These are phyloP conservation scores for Colletotrichum salicis DNA, from an alignment of 2,329 filamentous ascomycete species.

Conservation along the genomic window DNA sequence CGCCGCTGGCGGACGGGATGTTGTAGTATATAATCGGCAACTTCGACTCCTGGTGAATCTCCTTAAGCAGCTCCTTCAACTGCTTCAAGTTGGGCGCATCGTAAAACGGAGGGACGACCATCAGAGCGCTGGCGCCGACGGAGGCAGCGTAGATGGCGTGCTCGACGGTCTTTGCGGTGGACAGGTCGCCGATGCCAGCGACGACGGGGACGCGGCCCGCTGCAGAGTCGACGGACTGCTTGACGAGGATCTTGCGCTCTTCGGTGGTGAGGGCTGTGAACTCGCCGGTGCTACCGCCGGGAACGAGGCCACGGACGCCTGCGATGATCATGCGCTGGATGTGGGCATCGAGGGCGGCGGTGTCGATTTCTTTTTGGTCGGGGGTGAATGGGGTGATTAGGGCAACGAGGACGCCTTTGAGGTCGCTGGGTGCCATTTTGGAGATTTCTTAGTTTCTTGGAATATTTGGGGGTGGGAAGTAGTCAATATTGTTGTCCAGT, in stretches of 20 bases:
- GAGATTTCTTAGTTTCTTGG: too few relatives aligned
- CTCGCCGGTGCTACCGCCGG: conserved; percentile 61
- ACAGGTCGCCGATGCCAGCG: conserved; percentile 56
- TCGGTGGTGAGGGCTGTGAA: conserved; percentile 56
- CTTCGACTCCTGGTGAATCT: conserved; percentile 51
- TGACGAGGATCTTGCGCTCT: conserved; percentile 57
- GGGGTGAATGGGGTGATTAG: conserved; percentile 59
- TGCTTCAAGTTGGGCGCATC: conserved; percentile 54
- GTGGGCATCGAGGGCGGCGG: conserved; percentile 51
- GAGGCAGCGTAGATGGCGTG: conserved; percentile 51
- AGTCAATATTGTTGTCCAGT: too few relatives aligned
- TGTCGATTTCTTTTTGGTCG: conserved; percentile 54
- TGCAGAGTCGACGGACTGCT: conserved; percentile 49
- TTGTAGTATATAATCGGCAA: conserved; percentile 63
- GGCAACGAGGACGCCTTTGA: conserved; percentile 58
- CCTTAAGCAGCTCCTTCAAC: conserved; percentile 51
- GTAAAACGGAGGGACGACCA: conserved; percentile 63
- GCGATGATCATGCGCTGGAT: conserved; percentile 56
- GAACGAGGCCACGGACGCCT: conserved; percentile 61
- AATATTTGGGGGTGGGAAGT: too few relatives aligned
- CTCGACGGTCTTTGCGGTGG: conserved; percentile 52
- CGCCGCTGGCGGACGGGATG: conserved; percentile 58
- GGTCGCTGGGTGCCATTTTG: conserved; percentile 33
- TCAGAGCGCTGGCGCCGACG: conserved; percentile 53
- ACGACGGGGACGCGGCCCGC: conserved; percentile 54